Base-by-base conservation (phyloP, 169 alveolate genomes). In the Eimeria tenella region DNA sequence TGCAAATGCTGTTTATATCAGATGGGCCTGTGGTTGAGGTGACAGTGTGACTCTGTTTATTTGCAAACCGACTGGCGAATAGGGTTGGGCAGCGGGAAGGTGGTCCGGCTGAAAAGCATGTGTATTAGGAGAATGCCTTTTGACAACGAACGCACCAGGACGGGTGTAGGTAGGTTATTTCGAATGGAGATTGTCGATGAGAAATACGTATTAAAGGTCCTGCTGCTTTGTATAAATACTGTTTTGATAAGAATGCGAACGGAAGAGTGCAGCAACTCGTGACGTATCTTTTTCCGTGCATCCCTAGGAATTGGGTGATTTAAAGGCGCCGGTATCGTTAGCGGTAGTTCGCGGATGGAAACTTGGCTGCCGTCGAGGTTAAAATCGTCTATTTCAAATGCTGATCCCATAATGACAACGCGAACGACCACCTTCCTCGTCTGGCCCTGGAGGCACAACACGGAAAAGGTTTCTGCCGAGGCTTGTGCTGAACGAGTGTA, bases 161-260 rank as follows among this genome's bases (percentile, higher is more conserved):
- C 75, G 1, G 95, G 95, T n/a, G 70, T 82, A 52, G 87, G 25
- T 19, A 60, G 23, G 68, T 60, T 58, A 25, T 91, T 91, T 31
- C 92, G 90, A 23, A 91, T 55, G 70, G 92, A 50, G 92, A 91
- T 53, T 21, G 81, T 17, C 23, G 95, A 91, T 9, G 95, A 91
- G 65, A 91, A 65, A 49, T 63, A 91, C 21, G 88, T 86, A 60
- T 91, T 81, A 65, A 81, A 91, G 10, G 83, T 63, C 25, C 88
- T 70, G 53, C 68, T 86, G 58, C 77, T 77, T 15, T 91, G 83
- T 11, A 81, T n/a, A 25, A 91, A 91, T 19, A 68, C 90, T 5
- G 95, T 91, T 11, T 86, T 86, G 68, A 81, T 86, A 42, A 91
- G 92, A 21, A 91, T 60, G 25, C 95, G 70, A n/a, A 60, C 91